A percentile compares a stretch with the other conserved stretches of the same genome.
phyloP scores from a whole-genome alignment of 78 protist genomes.

The Planoprotostelium fungivorum region DNA sequence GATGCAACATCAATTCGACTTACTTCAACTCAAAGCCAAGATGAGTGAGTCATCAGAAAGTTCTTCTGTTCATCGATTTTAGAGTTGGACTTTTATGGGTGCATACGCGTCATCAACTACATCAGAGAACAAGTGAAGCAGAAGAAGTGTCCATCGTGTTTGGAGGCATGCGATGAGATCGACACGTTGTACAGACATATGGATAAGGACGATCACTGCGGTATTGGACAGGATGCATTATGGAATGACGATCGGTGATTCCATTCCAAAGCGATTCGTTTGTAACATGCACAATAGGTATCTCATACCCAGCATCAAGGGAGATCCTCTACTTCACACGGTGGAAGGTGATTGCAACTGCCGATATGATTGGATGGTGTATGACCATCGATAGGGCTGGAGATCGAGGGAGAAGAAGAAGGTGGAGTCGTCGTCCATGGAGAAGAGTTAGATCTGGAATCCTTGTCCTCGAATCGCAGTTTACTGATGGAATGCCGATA shows the following conservation, averaged over 20 bases:
- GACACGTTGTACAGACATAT: constrained; percentile 10
- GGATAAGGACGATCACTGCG: constrained; percentile 10
- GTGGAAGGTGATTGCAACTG: neutral
- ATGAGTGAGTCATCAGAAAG: neutral
- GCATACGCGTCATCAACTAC: constrained; percentile 29
- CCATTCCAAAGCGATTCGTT: neutral
- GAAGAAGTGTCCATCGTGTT: constrained; percentile 28
- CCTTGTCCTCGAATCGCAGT: neutral
- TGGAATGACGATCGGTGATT: constrained; percentile 52
- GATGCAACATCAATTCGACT: neutral
- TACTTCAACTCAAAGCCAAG: neutral
- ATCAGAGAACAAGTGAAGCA: constrained; percentile 26
- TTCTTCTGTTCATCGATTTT: neutral
- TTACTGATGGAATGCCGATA: neutral
- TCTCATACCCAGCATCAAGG: neutral
- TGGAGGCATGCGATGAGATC: neutral
- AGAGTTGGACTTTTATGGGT: constrained; percentile 39
- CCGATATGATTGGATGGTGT: neutral
- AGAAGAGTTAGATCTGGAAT: neutral
- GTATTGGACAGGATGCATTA: constrained; percentile 5
- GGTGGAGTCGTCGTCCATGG: neutral
- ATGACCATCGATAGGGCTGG: neutral
- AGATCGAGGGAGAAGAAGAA: neutral
- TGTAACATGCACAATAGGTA: neutral
- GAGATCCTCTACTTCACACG: neutral